Base-by-base conservation (phyloP, 176 grass and related monocot species). In the Musa beccarii region DNA sequence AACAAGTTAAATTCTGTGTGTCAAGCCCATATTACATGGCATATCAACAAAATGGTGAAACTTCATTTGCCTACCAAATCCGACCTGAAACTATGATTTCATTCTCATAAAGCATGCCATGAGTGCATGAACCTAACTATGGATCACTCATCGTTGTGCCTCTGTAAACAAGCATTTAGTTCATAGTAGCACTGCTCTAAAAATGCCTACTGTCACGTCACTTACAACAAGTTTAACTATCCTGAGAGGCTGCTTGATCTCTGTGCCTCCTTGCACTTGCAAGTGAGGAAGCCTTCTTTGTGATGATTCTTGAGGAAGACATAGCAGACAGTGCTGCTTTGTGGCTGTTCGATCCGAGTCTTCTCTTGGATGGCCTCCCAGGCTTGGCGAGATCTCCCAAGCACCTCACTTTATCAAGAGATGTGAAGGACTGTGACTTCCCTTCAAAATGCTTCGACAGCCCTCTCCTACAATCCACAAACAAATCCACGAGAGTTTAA, bases 371-470 rank as follows among this genome's bases (percentile, higher is more conserved):
- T 21, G 55, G n/a, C 55, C 54, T 49, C 16, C 21, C 74, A 25
- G 55, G 74, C 74, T 76, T 76, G 10, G 56, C 74, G 13, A 76
- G 74, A 49, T 76, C 74, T 26, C 63, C 53, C 13, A 62, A 22
- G 74, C 55, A 49, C 56, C 26, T 62, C 74, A 21, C 74, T 8
- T 63, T 49, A 16, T 28, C 54, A 2, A 76, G 56, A 34, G 74
- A 76, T 22, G 74, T 49, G 26, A 76, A 76, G 24, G 74, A 76
- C 56, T 76, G 74, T 0, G 74, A 76, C 17, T 62, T 76, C 17
- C 55, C 74, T 13, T 76, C 56, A 17, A 43, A 76, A 76, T 74
- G 72, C 72, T 74, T 74, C 14, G 72, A 74, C 15, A 74, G 72
- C 53, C 72, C 72, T 17, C 72, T 74, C 72, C 72, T 74, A 11